Evolutionary conservation across 2,329 filamentous ascomycete genomes (phyloP).

Genomic region (Aureobasidium vineae): DNA sequence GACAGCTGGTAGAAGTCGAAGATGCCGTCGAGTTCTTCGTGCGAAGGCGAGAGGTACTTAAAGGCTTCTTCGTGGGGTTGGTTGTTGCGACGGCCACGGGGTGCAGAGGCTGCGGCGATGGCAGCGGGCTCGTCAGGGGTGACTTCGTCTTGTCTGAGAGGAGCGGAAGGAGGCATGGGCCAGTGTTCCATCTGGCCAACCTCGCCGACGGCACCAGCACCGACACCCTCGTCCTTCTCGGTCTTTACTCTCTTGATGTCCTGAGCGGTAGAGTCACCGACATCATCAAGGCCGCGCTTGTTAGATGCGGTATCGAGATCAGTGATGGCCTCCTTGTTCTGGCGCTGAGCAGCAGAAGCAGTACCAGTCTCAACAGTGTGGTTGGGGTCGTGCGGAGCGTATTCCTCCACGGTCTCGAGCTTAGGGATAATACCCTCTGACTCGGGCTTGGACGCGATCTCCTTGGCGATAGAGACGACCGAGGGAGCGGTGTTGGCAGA

Average conservation of each 20-base stretch:
- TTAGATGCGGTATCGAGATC: constrained; percentile 26
- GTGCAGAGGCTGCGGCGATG: constrained; percentile 26
- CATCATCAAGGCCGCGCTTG: constrained; percentile 46
- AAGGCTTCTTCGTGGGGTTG: constrained; percentile 81
- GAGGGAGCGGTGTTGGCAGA: constrained; percentile 30
- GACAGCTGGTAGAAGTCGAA: constrained; percentile 83
- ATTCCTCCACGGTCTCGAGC: constrained; percentile 35
- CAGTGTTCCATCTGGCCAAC: constrained; percentile 32
- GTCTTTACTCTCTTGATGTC: constrained; percentile 41
- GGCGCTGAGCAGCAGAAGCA: constrained; percentile 32
- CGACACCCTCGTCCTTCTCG: constrained; percentile 32
- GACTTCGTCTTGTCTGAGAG: constrained; percentile 26
- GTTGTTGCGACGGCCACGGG: constrained; percentile 36
- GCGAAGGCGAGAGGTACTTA: constrained; percentile 76
- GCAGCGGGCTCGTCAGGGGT: constrained; percentile 30
- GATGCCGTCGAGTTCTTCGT: constrained; percentile 74
- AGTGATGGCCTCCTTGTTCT: constrained; percentile 31
- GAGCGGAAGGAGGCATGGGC: constrained; percentile 31
- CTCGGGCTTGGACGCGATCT: constrained; percentile 39
- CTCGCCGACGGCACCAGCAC: constrained; percentile 31
- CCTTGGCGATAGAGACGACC: constrained; percentile 41
- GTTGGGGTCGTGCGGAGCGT: constrained; percentile 35
- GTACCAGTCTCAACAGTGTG: constrained; percentile 28
- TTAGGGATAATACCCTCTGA: constrained; percentile 34
- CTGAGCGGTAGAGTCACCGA: constrained; percentile 34